phyloP scores from a whole-genome alignment of 2,329 filamentous ascomycete genomes.

The Passalora sequoiae region DNA sequence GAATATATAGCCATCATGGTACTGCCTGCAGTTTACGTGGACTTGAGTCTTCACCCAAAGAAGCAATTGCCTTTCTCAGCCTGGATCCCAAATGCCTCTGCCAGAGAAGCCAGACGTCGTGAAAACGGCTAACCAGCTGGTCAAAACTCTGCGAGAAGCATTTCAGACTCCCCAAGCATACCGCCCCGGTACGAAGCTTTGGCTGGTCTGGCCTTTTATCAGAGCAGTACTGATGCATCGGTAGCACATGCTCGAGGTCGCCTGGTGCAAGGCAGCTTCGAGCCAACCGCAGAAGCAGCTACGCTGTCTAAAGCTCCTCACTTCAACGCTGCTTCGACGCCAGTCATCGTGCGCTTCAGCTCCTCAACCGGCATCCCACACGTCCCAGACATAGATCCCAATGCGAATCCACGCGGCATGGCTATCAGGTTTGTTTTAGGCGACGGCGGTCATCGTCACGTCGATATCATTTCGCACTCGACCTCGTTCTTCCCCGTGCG shows the following conservation, averaged over 20 bases:
- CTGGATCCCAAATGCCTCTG: slow-evolving; percentile 21
- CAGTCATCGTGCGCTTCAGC: slow-evolving; percentile 27
- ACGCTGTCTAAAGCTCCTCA: slow-evolving; percentile 35
- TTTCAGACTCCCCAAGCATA: slow-evolving; percentile 24
- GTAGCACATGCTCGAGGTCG: slow-evolving; percentile 53
- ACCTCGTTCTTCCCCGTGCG: slow-evolving; percentile 50
- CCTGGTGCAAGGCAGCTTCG: slow-evolving; percentile 51
- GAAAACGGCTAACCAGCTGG: slow-evolving; percentile 21
- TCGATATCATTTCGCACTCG: slow-evolving; percentile 53
- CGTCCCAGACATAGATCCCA: slow-evolving; percentile 26
- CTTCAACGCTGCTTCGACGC: slow-evolving; percentile 22
- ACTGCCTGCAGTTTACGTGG: background rate
- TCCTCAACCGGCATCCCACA: slow-evolving; percentile 25
- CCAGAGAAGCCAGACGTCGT: slow-evolving; percentile 16
- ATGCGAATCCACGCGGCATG: slow-evolving; percentile 38
- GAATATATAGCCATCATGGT: background rate
- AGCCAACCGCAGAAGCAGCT: slow-evolving; percentile 42
- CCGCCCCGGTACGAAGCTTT: slow-evolving; percentile 20
- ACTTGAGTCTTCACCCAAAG: background rate
- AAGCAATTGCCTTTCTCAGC: background rate
- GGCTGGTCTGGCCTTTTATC: slow-evolving; percentile 4
- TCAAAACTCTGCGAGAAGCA: slow-evolving; percentile 22
- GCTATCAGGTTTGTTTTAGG: slow-evolving; percentile 47
- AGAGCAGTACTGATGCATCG: background rate
- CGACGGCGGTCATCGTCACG: slow-evolving; percentile 43